A percentile compares a stretch with the other conserved stretches of the same genome.
These are phyloP conservation scores for Colletotrichum magnum DNA, from an alignment of 2,329 filamentous ascomycete genomes.

Conservation along the genomic window DNA sequence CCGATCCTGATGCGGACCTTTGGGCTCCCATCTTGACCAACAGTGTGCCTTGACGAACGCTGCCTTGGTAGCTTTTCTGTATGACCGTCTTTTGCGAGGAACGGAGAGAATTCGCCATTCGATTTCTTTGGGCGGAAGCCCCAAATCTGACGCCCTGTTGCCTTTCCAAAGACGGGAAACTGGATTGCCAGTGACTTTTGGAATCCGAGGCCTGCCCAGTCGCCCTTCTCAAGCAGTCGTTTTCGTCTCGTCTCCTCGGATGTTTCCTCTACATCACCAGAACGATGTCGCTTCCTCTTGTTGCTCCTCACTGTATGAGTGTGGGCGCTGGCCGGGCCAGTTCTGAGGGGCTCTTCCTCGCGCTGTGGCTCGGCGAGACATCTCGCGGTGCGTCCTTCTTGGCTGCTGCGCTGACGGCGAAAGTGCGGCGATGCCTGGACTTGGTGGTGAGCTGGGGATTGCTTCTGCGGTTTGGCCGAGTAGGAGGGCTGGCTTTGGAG, in stretches of 20 bases:
- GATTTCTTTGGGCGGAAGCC: slow-evolving; percentile 20
- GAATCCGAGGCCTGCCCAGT: slow-evolving; percentile 50
- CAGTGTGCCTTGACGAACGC: neutral
- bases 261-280: neutral
- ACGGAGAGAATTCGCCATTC: neutral
- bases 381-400: neutral
- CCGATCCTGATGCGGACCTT: slow-evolving; percentile 37
- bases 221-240: slow-evolving; percentile 36
- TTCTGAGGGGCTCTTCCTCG: neutral
- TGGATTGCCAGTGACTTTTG: slow-evolving; percentile 47
- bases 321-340: neutral
- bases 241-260: slow-evolving; percentile 38
- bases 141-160: slow-evolving; percentile 25
- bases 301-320: neutral
- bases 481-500: slow-evolving; percentile 40
- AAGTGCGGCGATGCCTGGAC: slow-evolving; percentile 28
- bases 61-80: neutral
- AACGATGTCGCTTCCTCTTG: slow-evolving; percentile 10
- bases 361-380: neutral
- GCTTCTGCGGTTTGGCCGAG: neutral
- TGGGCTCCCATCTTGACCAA: slow-evolving; percentile 6
- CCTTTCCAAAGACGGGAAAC: slow-evolving; percentile 11
- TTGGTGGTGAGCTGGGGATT: neutral
- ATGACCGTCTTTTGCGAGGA: neutral
- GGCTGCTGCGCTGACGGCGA: slow-evolving; percentile 34